Conservation (phyloP, 2,329 filamentous ascomycete genomes). For the Mariannaea sp. region DNA sequence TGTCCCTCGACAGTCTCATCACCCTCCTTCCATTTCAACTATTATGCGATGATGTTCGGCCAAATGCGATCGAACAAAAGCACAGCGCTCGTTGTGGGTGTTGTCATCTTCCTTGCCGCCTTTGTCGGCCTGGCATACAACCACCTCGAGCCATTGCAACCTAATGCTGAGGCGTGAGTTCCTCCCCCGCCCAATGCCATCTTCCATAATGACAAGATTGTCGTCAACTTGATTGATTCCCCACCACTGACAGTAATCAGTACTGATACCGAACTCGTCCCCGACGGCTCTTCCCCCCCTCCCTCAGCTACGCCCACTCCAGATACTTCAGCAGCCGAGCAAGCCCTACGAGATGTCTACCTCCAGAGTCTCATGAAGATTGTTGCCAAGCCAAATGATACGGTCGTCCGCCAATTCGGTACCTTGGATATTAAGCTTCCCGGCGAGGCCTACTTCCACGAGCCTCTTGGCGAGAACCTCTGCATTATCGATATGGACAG, state of each 20-base stretch:
- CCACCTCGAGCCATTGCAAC: conserved; percentile 39
- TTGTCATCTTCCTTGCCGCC: conserved; percentile 41
- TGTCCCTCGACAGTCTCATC: conserved; percentile 5
- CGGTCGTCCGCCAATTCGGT: conserved; percentile 39
- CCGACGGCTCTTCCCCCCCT: conserved; percentile 14
- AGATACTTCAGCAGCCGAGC: background rate
- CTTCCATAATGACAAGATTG: too few species aligned
- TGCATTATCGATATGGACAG: conserved; percentile 54
- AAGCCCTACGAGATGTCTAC: conserved; percentile 39
- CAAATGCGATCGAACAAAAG: conserved; percentile 40
- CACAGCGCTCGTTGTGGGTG: conserved; percentile 37
- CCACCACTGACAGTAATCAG: conserved; percentile 21
- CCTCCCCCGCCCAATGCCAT: background rate
- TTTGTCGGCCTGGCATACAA: conserved; percentile 42
- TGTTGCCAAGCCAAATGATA: conserved; percentile 33
- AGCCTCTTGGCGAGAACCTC: conserved; percentile 45
- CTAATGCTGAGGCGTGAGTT: conserved; percentile 32
- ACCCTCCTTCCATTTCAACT: conserved; percentile 4
- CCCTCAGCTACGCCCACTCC: background rate
- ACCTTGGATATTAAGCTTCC: conserved; percentile 42
- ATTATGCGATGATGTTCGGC: conserved; percentile 42
- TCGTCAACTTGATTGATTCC: background rate
- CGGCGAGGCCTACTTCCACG: conserved; percentile 39
- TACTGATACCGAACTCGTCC: conserved; percentile 32
- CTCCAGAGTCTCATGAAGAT: conserved; percentile 42